Conservation (phyloP, 2,329 filamentous ascomycete genomes). For the Aspergillus uvarum region DNA sequence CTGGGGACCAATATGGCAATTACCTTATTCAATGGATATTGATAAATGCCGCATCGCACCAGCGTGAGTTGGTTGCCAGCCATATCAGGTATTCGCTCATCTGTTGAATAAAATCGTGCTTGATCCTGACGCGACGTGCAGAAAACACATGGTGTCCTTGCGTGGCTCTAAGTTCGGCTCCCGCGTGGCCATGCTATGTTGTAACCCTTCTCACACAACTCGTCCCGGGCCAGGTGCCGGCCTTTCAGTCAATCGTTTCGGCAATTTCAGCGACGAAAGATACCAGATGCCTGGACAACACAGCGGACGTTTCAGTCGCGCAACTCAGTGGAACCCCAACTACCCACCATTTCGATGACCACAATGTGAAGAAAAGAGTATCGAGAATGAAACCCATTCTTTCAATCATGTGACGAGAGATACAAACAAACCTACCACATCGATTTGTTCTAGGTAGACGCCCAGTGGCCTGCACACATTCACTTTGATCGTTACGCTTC, state of each 20-base stretch:
- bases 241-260: conserved; percentile 59
- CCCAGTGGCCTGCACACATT: neutral
- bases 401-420: neutral
- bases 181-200: conserved; percentile 97
- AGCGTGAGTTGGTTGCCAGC: conserved; percentile 86
- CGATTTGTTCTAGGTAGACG: neutral
- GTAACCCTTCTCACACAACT: conserved; percentile 85
- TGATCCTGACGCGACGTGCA: conserved; percentile 20
- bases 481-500: neutral
- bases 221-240: conserved; percentile 82
- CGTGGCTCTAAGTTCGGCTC: conserved; percentile 98
- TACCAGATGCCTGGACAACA: conserved; percentile 41
- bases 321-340: conserved; percentile 38
- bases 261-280: conserved; percentile 52
- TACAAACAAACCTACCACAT: neutral
- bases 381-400: neutral
- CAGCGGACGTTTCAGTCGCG: conserved; percentile 36
- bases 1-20: conserved; percentile 98
- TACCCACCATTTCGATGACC: conserved; percentile 40
- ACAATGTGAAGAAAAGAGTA: neutral
- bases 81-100: conserved; percentile 68
- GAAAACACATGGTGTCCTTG: conserved; percentile 98
- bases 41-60: conserved; percentile 80
- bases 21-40: conserved; percentile 98
- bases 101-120: neutral